These are phyloP conservation scores for Candida dubliniensis DNA, from an alignment of 1,139 yeast genomes.

Conservation along the genomic window DNA sequence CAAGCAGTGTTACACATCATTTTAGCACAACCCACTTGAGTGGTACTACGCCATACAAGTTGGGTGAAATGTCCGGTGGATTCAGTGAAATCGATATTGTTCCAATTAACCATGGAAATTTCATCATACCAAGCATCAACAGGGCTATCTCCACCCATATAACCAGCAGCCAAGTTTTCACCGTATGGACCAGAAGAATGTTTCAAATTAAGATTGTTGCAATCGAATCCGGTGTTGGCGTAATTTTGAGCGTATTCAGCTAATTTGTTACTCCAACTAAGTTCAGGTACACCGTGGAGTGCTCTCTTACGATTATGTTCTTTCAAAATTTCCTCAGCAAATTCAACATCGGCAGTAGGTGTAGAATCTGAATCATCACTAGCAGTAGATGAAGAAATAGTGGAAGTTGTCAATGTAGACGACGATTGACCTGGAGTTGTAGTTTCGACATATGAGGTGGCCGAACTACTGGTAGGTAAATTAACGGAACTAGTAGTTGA, in stretches of 20 bases:
- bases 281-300: conserved; percentile 47
- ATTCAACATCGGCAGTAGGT: conserved; percentile 18
- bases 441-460: conserved; percentile 13
- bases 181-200: conserved; percentile 46
- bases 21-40: conserved; percentile 71
- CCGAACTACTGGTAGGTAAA: conserved; percentile 9
- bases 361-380: not conserved
- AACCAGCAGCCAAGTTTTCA: conserved; percentile 86
- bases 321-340: conserved; percentile 37
- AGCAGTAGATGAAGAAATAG: conserved; percentile 12
- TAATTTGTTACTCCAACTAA: conserved; percentile 50
- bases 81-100: conserved; percentile 31
- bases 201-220: conserved; percentile 50
- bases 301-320: conserved; percentile 58
- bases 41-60: conserved; percentile 73
- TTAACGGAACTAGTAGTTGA: conserved; percentile 17
- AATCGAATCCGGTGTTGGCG: conserved; percentile 43
- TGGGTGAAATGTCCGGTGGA: conserved; percentile 78
- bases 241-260: conserved; percentile 49
- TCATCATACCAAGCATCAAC: conserved; percentile 87
- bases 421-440: conserved; percentile 10
- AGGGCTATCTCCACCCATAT: conserved; percentile 33
- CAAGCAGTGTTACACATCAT: conserved; percentile 49
- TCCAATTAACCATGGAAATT: conserved; percentile 55
- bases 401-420: conserved; percentile 11